Conservation (phyloP, 2,329 filamentous ascomycete species). For the Sporothrix humicola region DNA sequence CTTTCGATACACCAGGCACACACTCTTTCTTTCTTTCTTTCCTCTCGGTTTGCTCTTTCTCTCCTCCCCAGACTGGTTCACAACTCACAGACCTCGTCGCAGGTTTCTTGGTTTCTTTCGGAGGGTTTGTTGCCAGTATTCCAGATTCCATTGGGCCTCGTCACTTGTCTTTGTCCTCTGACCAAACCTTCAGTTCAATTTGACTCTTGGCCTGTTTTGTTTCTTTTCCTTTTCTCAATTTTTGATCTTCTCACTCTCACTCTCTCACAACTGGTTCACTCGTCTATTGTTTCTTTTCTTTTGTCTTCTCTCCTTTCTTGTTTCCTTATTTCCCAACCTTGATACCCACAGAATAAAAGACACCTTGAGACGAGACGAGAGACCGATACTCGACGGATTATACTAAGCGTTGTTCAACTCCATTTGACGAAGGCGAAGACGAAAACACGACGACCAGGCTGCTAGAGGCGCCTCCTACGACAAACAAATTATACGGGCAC, state of each 20-base stretch:
- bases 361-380: neutral
- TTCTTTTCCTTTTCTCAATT: neutral
- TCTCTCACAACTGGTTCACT: neutral
- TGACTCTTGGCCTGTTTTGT: conserved; percentile 13
- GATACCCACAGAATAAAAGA: neutral
- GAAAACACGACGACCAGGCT: neutral
- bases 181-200: neutral
- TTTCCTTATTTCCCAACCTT: neutral
- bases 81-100: neutral
- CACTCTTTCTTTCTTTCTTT: neutral
- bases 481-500: neutral
- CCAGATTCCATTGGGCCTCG: neutral
- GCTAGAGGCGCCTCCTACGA: neutral
- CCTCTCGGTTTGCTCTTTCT: neutral
- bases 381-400: neutral
- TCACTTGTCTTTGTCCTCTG: neutral
- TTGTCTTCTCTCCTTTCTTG: neutral
- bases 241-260: neutral
- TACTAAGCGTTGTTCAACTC: neutral
- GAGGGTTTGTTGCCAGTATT: too few species aligned
- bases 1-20: neutral
- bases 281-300: conserved; percentile 15
- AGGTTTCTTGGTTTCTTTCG: neutral
- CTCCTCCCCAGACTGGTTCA: neutral
- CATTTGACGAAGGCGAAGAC: neutral